Evolutionary conservation across 768 basidiomycete genomes (phyloP).

Genomic region (Lyophyllum atratum): DNA sequence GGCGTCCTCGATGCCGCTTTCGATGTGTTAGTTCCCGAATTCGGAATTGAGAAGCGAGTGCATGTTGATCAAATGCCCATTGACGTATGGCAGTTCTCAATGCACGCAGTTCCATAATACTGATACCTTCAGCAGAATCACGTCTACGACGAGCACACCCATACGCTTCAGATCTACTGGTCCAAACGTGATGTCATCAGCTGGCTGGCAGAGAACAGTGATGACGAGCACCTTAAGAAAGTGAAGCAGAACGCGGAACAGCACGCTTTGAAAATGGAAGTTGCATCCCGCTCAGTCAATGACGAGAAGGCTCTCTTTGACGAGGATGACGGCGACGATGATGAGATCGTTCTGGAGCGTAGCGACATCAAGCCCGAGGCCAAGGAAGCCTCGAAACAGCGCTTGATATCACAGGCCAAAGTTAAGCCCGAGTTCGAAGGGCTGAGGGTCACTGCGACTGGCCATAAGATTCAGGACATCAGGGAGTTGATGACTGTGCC

Average conservation of each 20-base stretch:
- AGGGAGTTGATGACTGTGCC: slow-evolving; percentile 92
- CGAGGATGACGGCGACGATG: slow-evolving; percentile 82
- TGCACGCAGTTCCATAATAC: background rate
- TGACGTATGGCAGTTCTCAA: slow-evolving; percentile 57
- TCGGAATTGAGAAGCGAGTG: slow-evolving; percentile 98
- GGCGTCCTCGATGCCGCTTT: slow-evolving; percentile 98
- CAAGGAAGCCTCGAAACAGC: slow-evolving; percentile 75
- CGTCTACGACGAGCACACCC: slow-evolving; percentile 93
- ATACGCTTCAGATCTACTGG: slow-evolving; percentile 96
- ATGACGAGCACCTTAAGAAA: slow-evolving; percentile 94
- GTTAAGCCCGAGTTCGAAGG: slow-evolving; percentile 83
- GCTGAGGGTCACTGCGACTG: slow-evolving; percentile 64
- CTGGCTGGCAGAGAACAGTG: slow-evolving; percentile 94
- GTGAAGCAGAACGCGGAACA: slow-evolving; percentile 92
- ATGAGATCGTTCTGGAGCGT: slow-evolving; percentile 59
- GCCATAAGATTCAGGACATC: slow-evolving; percentile 97
- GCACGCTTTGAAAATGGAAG: slow-evolving; percentile 90
- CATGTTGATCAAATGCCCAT: slow-evolving; percentile 99
- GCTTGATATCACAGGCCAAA: slow-evolving; percentile 74
- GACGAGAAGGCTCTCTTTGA: slow-evolving; percentile 90
- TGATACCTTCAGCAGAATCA: slow-evolving; percentile 66
- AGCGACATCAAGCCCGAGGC: slow-evolving; percentile 29
- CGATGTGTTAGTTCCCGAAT: slow-evolving; percentile 94
- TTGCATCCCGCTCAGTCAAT: slow-evolving; percentile 79
- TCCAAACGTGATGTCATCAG: slow-evolving; percentile 91